Evolutionary conservation across 2,329 filamentous ascomycete genomes (phyloP), one percentile per base, ranked within the genome.

Genomic region (Diplodia mutila): DNA sequence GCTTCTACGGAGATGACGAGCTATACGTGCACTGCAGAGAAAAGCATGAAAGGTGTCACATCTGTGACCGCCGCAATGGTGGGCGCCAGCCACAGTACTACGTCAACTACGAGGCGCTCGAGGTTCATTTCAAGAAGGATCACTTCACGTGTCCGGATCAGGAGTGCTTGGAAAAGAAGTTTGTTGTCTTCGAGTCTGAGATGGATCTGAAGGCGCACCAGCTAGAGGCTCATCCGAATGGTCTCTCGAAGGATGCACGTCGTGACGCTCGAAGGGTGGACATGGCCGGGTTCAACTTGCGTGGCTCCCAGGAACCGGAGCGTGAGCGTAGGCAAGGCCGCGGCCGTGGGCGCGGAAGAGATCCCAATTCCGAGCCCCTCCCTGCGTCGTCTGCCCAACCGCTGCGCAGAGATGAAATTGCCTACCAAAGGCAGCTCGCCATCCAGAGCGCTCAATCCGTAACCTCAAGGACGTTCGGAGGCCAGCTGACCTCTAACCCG

Each of bases 1-100:
- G 94, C 42, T 99, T 98, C 80, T 99, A 98, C 78, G 94, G 96
- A 54, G 93, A 94, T 72, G 95, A 99, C 76, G 96, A 97, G 80
- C 85, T 99, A 1, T 99, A 94, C 77, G 86, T 91, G 65, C 95
- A 99, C 80, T 98, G 95, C 77, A 88, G 94, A 69, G 91, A 94
- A 77, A 94, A 92, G 78, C 95, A 99, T 78, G 95, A 99, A 80
- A 87, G 93, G 67, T 99, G 95, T 79, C 95, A 97, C 77, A 87
- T 99, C 65, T 99, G 95, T 77, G 95, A 99, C 76, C 85, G 93
- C 59, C 82, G 81, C 23, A 85, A 83, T 68, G 81, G 80, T 64
- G 83, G 82, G 37, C 85, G 90, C 53, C 87, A 91, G 69, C 94
- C 94, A 8, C 92, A 97, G 75, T 99, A 99, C 77, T 99, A 92